Conservation (phyloP, 140 eudicot genomes). For the Oenanthe javanica region DNA sequence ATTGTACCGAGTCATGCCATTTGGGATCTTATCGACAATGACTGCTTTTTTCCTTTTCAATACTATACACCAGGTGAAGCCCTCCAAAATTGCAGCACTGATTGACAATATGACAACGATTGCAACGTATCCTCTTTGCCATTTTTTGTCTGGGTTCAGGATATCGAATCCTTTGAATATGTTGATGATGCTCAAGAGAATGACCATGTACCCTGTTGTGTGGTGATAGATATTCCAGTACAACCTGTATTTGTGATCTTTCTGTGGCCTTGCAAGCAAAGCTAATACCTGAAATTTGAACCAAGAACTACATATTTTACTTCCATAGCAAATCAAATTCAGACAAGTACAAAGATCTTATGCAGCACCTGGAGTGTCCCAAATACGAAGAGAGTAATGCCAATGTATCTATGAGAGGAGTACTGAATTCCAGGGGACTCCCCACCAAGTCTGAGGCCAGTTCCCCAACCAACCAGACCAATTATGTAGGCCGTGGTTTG, state of each 20-base stretch:
- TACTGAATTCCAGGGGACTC: conserved; percentile 54
- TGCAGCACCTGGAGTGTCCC: conserved; percentile 26
- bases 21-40: conserved; percentile 29
- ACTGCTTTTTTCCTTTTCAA: conserved; percentile 24
- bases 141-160: conserved; percentile 52
- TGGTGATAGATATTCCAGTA: conserved; percentile 87
- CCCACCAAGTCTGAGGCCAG: conserved; percentile 66
- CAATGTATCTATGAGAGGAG: conserved; percentile 66
- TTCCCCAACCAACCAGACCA: conserved; percentile 83
- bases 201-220: conserved; percentile 54
- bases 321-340: background rate
- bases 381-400: conserved; percentile 59
- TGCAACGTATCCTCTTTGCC: conserved; percentile 43
- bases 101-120: conserved; percentile 40
- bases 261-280: conserved; percentile 70
- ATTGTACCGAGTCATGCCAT: conserved; percentile 13
- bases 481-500: conserved; percentile 68
- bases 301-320: background rate
- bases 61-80: conserved; percentile 56
- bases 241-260: conserved; percentile 67
- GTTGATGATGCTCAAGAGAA: conserved; percentile 56
- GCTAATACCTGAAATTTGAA: conserved; percentile 49
- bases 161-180: conserved; percentile 56
- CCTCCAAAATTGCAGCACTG: conserved; percentile 48
- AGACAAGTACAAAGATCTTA: background rate